phyloP scores from a whole-genome alignment of 2,329 filamentous ascomycete species.

The Neopestalotiopsis clavispora region DNA sequence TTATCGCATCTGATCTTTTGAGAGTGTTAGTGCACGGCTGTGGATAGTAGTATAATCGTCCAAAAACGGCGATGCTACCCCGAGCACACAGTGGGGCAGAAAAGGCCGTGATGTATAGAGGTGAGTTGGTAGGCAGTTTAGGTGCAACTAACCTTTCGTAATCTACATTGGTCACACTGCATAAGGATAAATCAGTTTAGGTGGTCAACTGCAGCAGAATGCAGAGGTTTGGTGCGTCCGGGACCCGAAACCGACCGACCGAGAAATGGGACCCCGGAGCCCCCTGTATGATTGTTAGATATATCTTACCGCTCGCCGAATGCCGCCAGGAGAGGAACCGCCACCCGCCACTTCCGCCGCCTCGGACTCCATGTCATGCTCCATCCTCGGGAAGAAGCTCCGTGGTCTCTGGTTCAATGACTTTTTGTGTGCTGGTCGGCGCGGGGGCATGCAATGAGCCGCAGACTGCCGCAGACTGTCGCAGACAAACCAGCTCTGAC shows the following conservation, averaged over 20 bases:
- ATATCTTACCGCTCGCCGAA: slow-evolving; percentile 44
- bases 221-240: slow-evolving; percentile 39
- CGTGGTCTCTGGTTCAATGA: no score
- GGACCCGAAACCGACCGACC: slow-evolving; percentile 38
- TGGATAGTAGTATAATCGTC: neutral
- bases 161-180: slow-evolving; percentile 45
- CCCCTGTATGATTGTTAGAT: slow-evolving; percentile 25
- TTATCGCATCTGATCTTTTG: slow-evolving; percentile 63
- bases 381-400: neutral
- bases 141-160: slow-evolving; percentile 39
- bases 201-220: neutral
- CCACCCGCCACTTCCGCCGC: slow-evolving; percentile 33
- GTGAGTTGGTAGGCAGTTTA: slow-evolving; percentile 1
- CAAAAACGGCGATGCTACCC: neutral
- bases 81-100: slow-evolving; percentile 11
- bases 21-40: slow-evolving; percentile 15
- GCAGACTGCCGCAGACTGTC: neutral
- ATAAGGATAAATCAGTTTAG: slow-evolving; percentile 28
- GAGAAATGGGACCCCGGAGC: slow-evolving; percentile 16
- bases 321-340: slow-evolving; percentile 40
- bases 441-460: neutral
- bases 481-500: neutral
- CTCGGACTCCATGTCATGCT: slow-evolving; percentile 28
- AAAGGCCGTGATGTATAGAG: neutral
- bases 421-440: no score